Percentiles rank a stretch among this genome's conserved stretches.
These are phyloP conservation scores for Trichoderma arundinaceum DNA, from an alignment of 2,329 filamentous ascomycete genomes.

Conservation along the genomic window DNA sequence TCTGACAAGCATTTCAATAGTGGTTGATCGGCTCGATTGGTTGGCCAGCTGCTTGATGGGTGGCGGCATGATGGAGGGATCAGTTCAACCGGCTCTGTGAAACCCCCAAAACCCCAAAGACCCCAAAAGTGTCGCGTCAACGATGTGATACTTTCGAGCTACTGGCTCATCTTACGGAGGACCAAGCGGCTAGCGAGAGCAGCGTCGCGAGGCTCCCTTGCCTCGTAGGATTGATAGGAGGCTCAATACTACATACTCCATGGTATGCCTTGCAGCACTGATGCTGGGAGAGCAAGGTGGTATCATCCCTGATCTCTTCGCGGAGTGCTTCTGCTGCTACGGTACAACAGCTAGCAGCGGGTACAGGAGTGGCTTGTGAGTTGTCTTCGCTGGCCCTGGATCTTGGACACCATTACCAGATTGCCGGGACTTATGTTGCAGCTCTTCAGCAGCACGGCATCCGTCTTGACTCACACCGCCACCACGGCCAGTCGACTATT, in stretches of 20 bases:
- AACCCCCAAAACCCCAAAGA: not conserved
- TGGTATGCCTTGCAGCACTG: not conserved
- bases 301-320: too few species aligned
- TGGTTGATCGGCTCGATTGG: conserved; percentile 16
- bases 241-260: not conserved
- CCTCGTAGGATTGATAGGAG: not conserved
- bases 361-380: conserved; percentile 17
- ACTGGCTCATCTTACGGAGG: conserved; percentile 17
- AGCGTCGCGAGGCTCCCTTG: conserved; percentile 15
- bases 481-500: not conserved
- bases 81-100: conserved; percentile 7
- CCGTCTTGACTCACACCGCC: conserved; percentile 27
- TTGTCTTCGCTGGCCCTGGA: conserved; percentile 21
- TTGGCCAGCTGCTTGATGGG: not conserved
- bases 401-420: conserved; percentile 32
- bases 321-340: not conserved
- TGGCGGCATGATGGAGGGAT: conserved; percentile 13
- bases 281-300: not conserved
- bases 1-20: not conserved
- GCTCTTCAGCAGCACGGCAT: conserved; percentile 28
- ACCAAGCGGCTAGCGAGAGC: conserved; percentile 4
- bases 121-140: not conserved
- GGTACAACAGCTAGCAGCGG: not conserved
- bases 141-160: conserved; percentile 5
- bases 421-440: conserved; percentile 32